Evolutionary conservation across 805 yeast genomes (phyloP), one percentile per base, ranked within the genome.

Genomic region (Wickerhamomyces ciferrii): DNA sequence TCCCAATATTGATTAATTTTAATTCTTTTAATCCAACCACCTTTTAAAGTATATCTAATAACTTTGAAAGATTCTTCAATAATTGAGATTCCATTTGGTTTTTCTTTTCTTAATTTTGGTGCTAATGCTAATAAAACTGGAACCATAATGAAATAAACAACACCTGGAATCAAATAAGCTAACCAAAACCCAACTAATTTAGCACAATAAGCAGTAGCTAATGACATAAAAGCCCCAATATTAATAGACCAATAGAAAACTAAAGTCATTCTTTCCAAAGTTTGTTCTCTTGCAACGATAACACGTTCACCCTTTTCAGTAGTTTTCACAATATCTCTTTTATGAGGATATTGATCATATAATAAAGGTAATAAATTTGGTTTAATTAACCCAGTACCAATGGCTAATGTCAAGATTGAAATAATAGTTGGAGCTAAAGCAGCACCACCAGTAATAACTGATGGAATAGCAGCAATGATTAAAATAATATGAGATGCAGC

Each of bases 361-460:
- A 85, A 79, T 59, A 85, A 70, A 8, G 87, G 75, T 18, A 84
- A 81, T 71, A 49, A 41, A 53, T 84, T 83, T 21, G 88, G 70
- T 61, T 85, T 85, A 61, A 85, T 84, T 54, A 87, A 84, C 56
- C 91, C 91, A 32, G 91, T 83, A 27, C 87, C 90, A 39, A 83
- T 56, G 55, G 91, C 91, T 54, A 85, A 79, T 46, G 81, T 61
- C 49, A 66, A 55, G 42, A 65, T 60, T 29, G 66, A 51, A 8
- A 55, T 52, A 41, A 64, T 54, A 24, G 78, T 77, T 25, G 89
- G 88, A 50, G 79, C 87, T 46, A 78, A 62, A 27, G 84, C 39
- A 19, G 13, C 73, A 27, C 67, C 66, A 39, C 60, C 60, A 32
- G 63, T 63, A 37, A 81, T 70, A n/a, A 72, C 64, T 24, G 57